A percentile compares a stretch with the other conserved stretches of the same genome.
Evolutionary conservation across 2,329 filamentous ascomycete genomes (phyloP).

Genomic region (Rasamsonia emersonii): DNA sequence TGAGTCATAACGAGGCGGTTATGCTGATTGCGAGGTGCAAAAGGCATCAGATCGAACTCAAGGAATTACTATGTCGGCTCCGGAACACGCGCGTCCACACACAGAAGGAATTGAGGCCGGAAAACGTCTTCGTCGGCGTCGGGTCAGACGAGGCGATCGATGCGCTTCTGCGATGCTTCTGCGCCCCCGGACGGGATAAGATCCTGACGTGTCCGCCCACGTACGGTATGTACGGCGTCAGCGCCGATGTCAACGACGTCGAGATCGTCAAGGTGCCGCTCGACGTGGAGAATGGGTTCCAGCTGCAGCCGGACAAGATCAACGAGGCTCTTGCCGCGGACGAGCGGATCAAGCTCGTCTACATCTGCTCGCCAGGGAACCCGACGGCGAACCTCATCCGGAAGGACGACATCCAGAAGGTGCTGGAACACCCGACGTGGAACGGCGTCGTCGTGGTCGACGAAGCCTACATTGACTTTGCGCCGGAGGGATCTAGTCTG

Average conservation of each 20-base stretch:
- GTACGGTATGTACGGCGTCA: conserved; percentile 97
- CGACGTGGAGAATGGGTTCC: conserved; percentile 61
- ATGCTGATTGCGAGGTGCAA: conserved; percentile 2
- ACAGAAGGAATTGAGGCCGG: conserved; percentile 60
- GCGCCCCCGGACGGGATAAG: conserved; percentile 73
- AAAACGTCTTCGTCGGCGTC: conserved; percentile 87
- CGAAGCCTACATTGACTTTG: conserved; percentile 96
- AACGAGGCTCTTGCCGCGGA: conserved; percentile 55
- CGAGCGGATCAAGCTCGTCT: conserved; percentile 71
- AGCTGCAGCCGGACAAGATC: conserved; percentile 63
- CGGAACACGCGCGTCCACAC: conserved; percentile 80
- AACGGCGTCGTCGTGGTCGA: conserved; percentile 91
- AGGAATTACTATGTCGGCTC: conserved; percentile 75
- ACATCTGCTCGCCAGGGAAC: conserved; percentile 92
- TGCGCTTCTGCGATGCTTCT: conserved; percentile 87
- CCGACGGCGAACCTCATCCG: conserved; percentile 73
- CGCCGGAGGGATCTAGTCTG: conserved; percentile 66
- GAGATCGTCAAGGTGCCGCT: conserved; percentile 79
- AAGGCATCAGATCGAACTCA: conserved; percentile 77
- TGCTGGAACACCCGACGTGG: conserved; percentile 84
- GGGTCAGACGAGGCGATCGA: conserved; percentile 97
- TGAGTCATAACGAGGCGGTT: too few relatives aligned
- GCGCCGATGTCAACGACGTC: conserved; percentile 89
- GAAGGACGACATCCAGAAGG: conserved; percentile 62
- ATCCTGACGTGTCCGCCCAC: conserved; percentile 94